Evolutionary conservation across 192 early-diverging fungal species (phyloP), one percentile per base, ranked within the genome.

Genomic region (Phycomyces blakesleeanus): DNA sequence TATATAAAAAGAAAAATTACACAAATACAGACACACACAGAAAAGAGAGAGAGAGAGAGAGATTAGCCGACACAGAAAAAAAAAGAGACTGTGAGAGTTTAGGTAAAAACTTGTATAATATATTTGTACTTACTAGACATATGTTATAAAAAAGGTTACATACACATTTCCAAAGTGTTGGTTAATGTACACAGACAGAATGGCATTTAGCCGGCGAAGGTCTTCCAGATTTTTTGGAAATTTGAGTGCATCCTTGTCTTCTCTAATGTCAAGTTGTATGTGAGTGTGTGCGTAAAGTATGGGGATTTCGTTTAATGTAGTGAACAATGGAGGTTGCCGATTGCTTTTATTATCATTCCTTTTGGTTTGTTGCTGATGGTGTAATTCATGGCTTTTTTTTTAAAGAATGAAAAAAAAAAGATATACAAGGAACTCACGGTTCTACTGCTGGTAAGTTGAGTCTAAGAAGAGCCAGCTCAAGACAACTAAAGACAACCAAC

Each of bases 91-190:
- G n/a, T n/a, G n/a, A n/a, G n/a, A n/a, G n/a, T n/a, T n/a, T n/a
- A n/a, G n/a, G n/a, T n/a, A n/a, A n/a, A n/a, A n/a, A n/a, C n/a
- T n/a, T n/a, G n/a, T n/a, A n/a, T n/a, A n/a, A n/a, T n/a, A n/a
- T n/a, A n/a, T n/a, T n/a, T n/a, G n/a, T n/a, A 75, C 80, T 76
- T 85, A 85, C 83, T 79, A 85, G 25, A 85, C 68, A 51, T 82
- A 85, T 11, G 73, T 64, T 12, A 67, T 63, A 25, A 78, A 27
- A 67, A 76, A 85, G 1, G 74, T 76, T 51, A 68, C 61, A 57
- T 81, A 63, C 21, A 85, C 81, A 27, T 76, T 73, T 34, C 63
- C 73, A 63, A 81, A 81, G 51, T 81, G 77, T 52, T 78, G 58
- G 24, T 79, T 74, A 55, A 85, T 82, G 39, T 81, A 85, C 12